Evolutionary conservation across 2,329 filamentous ascomycete species (phyloP).

Genomic region (Amauroascus verrucosus): DNA sequence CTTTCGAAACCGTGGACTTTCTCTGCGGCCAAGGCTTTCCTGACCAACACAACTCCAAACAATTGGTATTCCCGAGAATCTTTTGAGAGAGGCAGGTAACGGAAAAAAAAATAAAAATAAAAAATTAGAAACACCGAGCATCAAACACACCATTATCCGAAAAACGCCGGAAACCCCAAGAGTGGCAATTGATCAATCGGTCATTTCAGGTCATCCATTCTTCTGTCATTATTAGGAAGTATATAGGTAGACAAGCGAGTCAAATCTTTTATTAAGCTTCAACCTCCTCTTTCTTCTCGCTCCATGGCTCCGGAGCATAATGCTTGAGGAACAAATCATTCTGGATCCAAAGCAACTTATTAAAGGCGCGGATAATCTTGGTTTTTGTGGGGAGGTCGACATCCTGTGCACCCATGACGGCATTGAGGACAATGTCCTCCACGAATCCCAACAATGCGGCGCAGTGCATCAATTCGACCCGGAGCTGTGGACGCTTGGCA

Average conservation of each 20-base stretch:
- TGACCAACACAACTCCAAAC: background rate
- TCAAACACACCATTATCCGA: background rate
- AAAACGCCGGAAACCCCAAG: slow-evolving; percentile 4
- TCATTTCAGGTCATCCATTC: slow-evolving; percentile 2
- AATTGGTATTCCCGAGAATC: background rate
- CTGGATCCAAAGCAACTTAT: slow-evolving; percentile 26
- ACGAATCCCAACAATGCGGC: slow-evolving; percentile 22
- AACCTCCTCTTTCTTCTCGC: slow-evolving; percentile 7
- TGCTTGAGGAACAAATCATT: slow-evolving; percentile 26
- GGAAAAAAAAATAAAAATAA: background rate
- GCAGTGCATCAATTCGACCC: slow-evolving; percentile 24
- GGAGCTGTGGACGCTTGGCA: slow-evolving; percentile 20
- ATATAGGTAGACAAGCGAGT: background rate
- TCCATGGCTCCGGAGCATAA: slow-evolving; percentile 16
- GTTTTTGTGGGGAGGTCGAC: slow-evolving; percentile 21
- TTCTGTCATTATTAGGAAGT: background rate
- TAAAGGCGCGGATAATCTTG: slow-evolving; percentile 21
- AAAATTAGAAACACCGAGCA: background rate
- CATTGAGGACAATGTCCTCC: slow-evolving; percentile 22
- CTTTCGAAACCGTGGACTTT: background rate
- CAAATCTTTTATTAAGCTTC: background rate
- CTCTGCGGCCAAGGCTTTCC: background rate
- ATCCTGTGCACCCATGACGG: slow-evolving; percentile 21
- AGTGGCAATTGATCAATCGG: slow-evolving; percentile 8
- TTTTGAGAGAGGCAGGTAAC: background rate